Conservation (phyloP, 2,329 filamentous ascomycete genomes). For the Teratosphaeria zuluensis region DNA sequence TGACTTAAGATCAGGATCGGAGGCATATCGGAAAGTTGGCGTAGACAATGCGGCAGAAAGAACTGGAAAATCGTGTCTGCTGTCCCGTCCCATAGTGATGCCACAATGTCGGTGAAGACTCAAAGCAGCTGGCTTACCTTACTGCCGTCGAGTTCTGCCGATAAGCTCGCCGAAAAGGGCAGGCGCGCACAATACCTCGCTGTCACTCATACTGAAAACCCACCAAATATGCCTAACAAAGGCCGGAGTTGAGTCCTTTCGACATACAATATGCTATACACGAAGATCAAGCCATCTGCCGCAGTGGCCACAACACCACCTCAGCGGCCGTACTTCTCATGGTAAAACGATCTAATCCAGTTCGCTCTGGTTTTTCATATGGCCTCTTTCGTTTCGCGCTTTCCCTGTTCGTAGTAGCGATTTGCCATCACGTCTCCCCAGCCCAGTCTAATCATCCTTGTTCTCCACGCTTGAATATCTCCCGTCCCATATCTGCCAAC, state of each 20-base stretch:
- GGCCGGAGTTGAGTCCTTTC: neutral
- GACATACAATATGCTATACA: neutral
- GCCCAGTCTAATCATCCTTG: neutral
- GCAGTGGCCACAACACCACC: neutral
- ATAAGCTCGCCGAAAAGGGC: neutral
- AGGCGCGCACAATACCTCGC: neutral
- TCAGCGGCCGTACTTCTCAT: neutral
- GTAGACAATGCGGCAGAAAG: neutral
- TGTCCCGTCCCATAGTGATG: neutral
- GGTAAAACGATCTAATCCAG: neutral
- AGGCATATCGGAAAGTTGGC: neutral
- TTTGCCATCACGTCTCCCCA: neutral
- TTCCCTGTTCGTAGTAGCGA: neutral
- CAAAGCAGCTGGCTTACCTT: neutral
- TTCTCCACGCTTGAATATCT: neutral
- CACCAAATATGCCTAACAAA: neutral
- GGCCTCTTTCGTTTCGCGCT: neutral
- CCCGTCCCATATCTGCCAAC: neutral
- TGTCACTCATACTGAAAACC: neutral
- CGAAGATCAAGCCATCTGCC: neutral
- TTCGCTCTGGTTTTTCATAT: neutral
- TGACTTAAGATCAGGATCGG: neutral
- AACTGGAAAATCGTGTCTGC: neutral
- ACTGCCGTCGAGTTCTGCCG: neutral
- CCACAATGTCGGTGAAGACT: neutral